Percentiles rank a stretch among this genome's conserved stretches.
Conservation (phyloP, 2,329 filamentous ascomycete species). For the Lecanicillium sp. region DNA sequence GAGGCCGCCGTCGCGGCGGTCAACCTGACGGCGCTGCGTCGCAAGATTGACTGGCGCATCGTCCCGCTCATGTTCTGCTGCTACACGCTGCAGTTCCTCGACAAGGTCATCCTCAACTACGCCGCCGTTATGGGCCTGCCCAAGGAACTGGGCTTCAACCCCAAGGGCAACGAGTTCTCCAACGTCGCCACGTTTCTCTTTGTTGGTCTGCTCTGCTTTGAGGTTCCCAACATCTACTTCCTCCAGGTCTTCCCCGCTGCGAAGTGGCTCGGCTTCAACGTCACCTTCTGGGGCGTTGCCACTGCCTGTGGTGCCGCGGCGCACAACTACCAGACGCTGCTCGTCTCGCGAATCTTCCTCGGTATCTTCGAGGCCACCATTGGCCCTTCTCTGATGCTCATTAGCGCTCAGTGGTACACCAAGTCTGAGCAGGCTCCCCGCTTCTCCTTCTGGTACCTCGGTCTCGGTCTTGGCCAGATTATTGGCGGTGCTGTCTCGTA, state of each 20-base stretch:
- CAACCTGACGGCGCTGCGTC: slow-evolving; percentile 38
- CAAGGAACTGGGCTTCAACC: slow-evolving; percentile 37
- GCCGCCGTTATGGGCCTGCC: slow-evolving; percentile 58
- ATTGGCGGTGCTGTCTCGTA: slow-evolving; percentile 57
- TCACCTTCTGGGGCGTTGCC: slow-evolving; percentile 50
- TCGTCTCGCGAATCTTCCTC: slow-evolving; percentile 49
- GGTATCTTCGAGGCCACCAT: slow-evolving; percentile 56
- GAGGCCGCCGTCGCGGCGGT: slow-evolving; percentile 24
- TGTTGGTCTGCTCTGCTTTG: slow-evolving; percentile 51
- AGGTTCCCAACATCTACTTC: slow-evolving; percentile 52
- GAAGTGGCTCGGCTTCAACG: slow-evolving; percentile 53
- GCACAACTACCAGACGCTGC: slow-evolving; percentile 42
- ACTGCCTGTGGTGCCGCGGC: slow-evolving; percentile 47
- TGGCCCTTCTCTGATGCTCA: slow-evolving; percentile 51
- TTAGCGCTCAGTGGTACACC: slow-evolving; percentile 55
- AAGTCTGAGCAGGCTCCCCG: slow-evolving; percentile 53
- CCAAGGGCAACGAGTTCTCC: slow-evolving; percentile 54
- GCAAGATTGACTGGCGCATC: slow-evolving; percentile 51
- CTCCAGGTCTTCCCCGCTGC: slow-evolving; percentile 53
- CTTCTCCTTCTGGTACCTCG: slow-evolving; percentile 54
- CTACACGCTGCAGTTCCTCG: slow-evolving; percentile 57
- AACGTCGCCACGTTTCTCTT: slow-evolving; percentile 56
- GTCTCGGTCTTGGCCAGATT: slow-evolving; percentile 54
- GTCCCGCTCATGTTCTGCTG: slow-evolving; percentile 54
- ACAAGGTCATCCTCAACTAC: slow-evolving; percentile 60